Percentiles rank a stretch among this genome's conserved stretches.
Evolutionary conservation across 2,329 filamentous ascomycete genomes (phyloP).

Genomic region (Aspergillus sp.): DNA sequence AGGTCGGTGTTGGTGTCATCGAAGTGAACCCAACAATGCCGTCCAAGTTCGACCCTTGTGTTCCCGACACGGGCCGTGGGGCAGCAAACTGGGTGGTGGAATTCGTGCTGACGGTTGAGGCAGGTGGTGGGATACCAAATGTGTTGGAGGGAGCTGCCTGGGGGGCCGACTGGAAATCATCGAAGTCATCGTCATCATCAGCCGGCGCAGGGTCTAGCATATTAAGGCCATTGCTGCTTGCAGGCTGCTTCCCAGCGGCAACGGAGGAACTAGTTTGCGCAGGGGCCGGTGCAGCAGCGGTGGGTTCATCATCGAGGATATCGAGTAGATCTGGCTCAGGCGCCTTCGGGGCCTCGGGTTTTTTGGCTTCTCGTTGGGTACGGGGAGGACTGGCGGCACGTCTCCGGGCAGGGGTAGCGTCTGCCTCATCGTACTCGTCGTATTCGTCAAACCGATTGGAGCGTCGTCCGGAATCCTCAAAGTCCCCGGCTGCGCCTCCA

Average conservation of each 20-base stretch:
- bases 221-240: constrained; percentile 47
- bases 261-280: constrained; percentile 38
- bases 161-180: constrained; percentile 91
- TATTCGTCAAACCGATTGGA: constrained; percentile 91
- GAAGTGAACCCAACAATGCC: constrained; percentile 79
- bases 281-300: constrained; percentile 26
- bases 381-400: constrained; percentile 47
- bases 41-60: constrained; percentile 75
- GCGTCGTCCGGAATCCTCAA: constrained; percentile 61
- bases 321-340: constrained; percentile 92
- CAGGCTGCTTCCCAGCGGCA: constrained; percentile 46
- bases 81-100: constrained; percentile 70
- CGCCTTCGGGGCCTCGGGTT: constrained; percentile 71
- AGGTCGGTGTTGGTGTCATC: constrained; percentile 68
- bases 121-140: constrained; percentile 44
- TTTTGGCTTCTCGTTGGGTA: constrained; percentile 54
- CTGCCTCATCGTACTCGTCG: constrained; percentile 87
- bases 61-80: constrained; percentile 80
- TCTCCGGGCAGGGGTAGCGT: constrained; percentile 52
- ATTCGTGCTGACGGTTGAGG: constrained; percentile 49
- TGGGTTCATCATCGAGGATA: constrained; percentile 74
- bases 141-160: constrained; percentile 37
- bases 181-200: constrained; percentile 86
- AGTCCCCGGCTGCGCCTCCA: constrained; percentile 73
- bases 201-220: constrained; percentile 48